Evolutionary conservation across 495 filamentous ascomycete genomes (phyloP).

Genomic region (Penicillium chermesinum): DNA sequence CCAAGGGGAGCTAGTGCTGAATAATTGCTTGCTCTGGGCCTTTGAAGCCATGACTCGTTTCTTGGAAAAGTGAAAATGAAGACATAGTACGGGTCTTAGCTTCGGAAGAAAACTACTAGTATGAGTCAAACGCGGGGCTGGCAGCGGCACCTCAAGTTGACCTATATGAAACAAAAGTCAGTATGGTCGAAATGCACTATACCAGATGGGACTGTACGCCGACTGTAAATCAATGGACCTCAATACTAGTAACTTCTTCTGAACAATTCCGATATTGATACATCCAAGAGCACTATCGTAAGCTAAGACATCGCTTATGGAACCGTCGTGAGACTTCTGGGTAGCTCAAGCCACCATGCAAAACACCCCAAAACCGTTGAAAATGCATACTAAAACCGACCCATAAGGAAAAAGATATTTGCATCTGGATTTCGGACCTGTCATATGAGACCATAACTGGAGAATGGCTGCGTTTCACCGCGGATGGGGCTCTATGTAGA

Average conservation of each 20-base stretch:
- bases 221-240: too few relatives aligned
- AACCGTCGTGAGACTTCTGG: not conserved
- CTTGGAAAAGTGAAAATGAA: not conserved
- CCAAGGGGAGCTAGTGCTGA: constrained; percentile 36
- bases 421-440: too few relatives aligned
- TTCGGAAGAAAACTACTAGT: not conserved
- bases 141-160: not conserved
- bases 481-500: not conserved
- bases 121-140: not conserved
- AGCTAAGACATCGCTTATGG: not conserved
- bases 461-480: too few relatives aligned
- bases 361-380: not conserved
- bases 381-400: not conserved
- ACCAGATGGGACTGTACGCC: not conserved
- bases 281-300: not conserved
- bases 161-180: not conserved
- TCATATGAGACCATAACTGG: too few relatives aligned
- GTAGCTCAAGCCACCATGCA: not conserved
- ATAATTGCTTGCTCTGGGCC: constrained; percentile 5
- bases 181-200: not conserved
- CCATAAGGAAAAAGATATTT: too few relatives aligned
- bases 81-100: not conserved
- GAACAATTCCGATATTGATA: too few relatives aligned
- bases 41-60: not conserved
- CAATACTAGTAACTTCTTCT: not conserved